Evolutionary conservation across 164 flowering plant genomes (phyloP), one percentile per base, ranked within the genome.

Genomic region (Protea cynaroides): DNA sequence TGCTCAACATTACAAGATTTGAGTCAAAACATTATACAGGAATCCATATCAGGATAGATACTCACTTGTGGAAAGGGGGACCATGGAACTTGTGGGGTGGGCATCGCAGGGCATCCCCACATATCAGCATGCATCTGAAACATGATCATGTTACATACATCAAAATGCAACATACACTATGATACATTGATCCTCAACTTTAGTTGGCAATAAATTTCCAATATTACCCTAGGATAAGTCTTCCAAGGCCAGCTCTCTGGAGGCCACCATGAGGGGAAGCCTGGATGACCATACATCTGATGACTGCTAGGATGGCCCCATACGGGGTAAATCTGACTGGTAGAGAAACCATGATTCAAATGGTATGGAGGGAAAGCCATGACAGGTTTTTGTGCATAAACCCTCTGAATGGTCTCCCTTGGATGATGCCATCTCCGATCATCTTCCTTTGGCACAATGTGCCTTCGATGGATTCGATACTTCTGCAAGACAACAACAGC

Each of bases 21-120:
- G 34, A 40, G 8, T 37, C 40, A 37, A 37, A 9, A 37, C 40
- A 4, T 4, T 4, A 9, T 4, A 37, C 9, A 9, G 7, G 14
- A 46, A 46, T 13, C 52, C n/a, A 15, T 49, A 49, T 18, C 12
- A 11, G 4, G 52, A 18, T 14, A 46, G 13, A 10, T 63, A 71
- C 89, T 79, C 68, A 85, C 94, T 65, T 84, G 86, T 57, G 82
- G 74, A 47, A 66, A 70, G 50, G 70, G 25, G 56, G 78, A 51
- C 57, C 40, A 72, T 18, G 81, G 70, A 25, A 29, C 56, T 36
- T 69, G 80, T 18, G 74, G 64, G 2, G 73, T 73, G 12, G 83
- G 84, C 81, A 79, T 71, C 49, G 83, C 85, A 46, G 90, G 91
- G 66, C 88, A 79, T 44, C 89, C 92, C 96, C 96, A 84, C 62